phyloP scores from a whole-genome alignment of 2,329 filamentous ascomycete genomes.

The Ascochyta rabiei region DNA sequence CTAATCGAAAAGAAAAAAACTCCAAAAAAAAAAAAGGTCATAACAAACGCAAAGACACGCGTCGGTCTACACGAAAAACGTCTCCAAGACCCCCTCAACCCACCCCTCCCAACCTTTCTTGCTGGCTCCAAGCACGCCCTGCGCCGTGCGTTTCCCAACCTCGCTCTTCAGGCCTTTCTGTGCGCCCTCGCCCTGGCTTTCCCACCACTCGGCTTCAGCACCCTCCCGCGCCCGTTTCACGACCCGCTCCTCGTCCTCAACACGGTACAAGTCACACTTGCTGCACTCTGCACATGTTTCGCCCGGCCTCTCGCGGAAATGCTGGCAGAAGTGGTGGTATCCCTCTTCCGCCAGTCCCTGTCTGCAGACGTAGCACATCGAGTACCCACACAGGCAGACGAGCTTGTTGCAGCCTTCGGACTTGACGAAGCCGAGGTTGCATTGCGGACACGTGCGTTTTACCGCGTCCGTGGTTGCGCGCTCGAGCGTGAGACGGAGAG shows the following conservation, averaged over 20 bases:
- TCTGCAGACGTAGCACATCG: constrained; percentile 97
- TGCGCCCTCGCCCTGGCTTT: constrained; percentile 41
- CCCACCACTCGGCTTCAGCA: constrained; percentile 56
- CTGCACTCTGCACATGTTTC: constrained; percentile 78
- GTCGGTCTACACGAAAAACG: constrained; percentile 21
- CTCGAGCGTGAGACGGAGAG: constrained; percentile 87
- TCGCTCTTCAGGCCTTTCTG: constrained; percentile 31
- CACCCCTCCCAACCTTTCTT: constrained; percentile 28
- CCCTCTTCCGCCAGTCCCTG: constrained; percentile 67
- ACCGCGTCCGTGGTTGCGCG: constrained; percentile 91
- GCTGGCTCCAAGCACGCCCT: not conserved
- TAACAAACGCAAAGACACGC: too few relatives aligned
- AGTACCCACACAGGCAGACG: constrained; percentile 92
- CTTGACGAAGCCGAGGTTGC: constrained; percentile 92
- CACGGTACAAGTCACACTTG: constrained; percentile 57
- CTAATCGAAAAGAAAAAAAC: too few relatives aligned
- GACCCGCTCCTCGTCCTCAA: constrained; percentile 55
- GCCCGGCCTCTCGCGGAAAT: constrained; percentile 84
- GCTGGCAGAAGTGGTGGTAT: constrained; percentile 94
- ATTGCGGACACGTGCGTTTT: constrained; percentile 92
- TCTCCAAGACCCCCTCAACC: constrained; percentile 26
- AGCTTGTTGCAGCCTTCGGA: constrained; percentile 95
- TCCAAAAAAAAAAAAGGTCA: too few relatives aligned
- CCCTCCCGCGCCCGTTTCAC: constrained; percentile 49
- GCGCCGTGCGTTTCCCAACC: constrained; percentile 24